Percentiles rank a stretch among this genome's conserved stretches.
phyloP scores from a whole-genome alignment of 2,329 filamentous ascomycete species.

The Trichoderma afroharzianum region DNA sequence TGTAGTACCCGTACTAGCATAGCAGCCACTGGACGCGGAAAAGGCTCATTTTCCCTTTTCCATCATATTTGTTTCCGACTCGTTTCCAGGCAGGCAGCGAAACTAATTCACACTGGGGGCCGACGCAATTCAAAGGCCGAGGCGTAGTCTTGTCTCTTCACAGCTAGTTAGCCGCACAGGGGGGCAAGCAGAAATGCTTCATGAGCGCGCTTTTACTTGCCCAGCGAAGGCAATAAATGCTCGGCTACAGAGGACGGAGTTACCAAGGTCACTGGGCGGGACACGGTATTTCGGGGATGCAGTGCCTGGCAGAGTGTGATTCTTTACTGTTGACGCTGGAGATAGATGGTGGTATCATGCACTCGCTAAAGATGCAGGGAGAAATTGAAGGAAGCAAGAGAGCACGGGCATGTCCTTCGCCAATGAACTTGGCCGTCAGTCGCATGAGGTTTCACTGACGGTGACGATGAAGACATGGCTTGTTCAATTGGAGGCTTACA shows the following conservation, averaged over 20 bases:
- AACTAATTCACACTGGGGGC: background rate
- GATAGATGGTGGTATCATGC: constrained; percentile 1
- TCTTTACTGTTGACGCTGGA: background rate
- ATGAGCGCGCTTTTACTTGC: background rate
- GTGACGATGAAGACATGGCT: background rate
- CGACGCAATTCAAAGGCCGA: background rate
- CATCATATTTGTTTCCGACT: background rate
- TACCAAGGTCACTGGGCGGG: background rate
- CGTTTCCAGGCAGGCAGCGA: background rate
- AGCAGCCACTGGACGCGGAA: background rate
- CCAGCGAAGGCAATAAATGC: background rate
- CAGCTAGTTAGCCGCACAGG: background rate
- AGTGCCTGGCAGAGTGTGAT: background rate
- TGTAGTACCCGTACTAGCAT: background rate
- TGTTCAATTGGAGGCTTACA: background rate
- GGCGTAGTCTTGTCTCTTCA: constrained; percentile 12
- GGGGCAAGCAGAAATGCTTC: background rate
- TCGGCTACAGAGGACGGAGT: background rate
- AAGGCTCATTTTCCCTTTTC: background rate
- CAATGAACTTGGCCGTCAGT: background rate
- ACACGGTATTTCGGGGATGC: background rate
- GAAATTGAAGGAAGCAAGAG: background rate
- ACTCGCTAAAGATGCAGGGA: background rate
- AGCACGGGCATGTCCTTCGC: background rate
- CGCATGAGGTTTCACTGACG: background rate